Evolutionary conservation across 495 filamentous ascomycete genomes (phyloP), one percentile per base, ranked within the genome.

Genomic region (Clohesyomyces aquaticus): DNA sequence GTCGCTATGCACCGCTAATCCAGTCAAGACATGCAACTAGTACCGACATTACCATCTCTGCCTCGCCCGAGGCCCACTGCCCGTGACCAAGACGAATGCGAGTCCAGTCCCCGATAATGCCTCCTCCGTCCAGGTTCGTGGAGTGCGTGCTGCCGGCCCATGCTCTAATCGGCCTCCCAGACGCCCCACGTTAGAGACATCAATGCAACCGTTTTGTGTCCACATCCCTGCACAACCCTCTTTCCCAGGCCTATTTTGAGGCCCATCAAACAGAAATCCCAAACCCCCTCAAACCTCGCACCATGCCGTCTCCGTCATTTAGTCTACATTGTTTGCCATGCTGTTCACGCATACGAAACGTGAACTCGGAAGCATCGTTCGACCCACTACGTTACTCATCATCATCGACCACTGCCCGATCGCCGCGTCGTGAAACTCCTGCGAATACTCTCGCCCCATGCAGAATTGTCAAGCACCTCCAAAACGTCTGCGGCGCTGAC

Each of bases 371-470:
- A 16, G 26, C 49, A 6, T 25, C 48, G 48, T 47, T 48, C 42
- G 29, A 19, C 25, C 14, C 19, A n/a, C n/a, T n/a, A 35, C 4
- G 18, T 46, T 25, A 57, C 25, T 43, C 16, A 46, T 29, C 18
- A 28, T 65, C 55, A 71, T 27, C 67, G 62, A 26, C 61, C 61
- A 6, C n/a, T n/a, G n/a, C 58, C 35, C n/a, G 68, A 62, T 69
- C 84, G 83, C 66, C 87, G 85, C 77, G 86, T 83, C 50, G 91
- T 96, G 64, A 94, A 91, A 76, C 91, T 96, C 57, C 91, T 83
- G 61, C 91, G 81, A 51, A 97, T 90, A 79, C 91, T 96, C 76
- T 92, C 88, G 53, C 92, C 90, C 93, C 93, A 97, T 19, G 87
- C 90, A 41, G 91, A 94, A 65, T 91, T 87, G 66, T 90, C 88